Base-by-base conservation (phyloP, 225 moss, liverwort and hornwort species). In the Anthoceros angustus region DNA sequence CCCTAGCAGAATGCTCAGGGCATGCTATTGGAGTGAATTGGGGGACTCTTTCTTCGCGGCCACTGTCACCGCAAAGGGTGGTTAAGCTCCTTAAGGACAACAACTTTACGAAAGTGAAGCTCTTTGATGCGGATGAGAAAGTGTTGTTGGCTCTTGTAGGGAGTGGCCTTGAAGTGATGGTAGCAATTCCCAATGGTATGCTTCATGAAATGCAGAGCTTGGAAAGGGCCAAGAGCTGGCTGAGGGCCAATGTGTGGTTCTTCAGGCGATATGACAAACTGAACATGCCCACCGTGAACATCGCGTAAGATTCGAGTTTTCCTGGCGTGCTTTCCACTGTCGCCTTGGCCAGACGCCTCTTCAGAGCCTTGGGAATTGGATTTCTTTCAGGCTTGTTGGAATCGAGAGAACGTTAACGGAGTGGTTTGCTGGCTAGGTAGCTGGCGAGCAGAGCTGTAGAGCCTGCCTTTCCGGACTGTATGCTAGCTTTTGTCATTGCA, bases 21-120 rank as follows among this genome's bases (percentile, higher is more conserved):
- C 69, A 77, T 16, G 77, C 79, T 0, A 41, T 85, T 9, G 95
- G 95, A 0, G 80, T 95, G 63, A 95, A 95, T 73, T 95, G 95
- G 95, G 95, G 95, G 62, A 83, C 86, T 62, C 81, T 91, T 15
- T 74, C 91, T 0, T 83, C 80, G 61, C 83, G 88, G 69, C 95
- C 91, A 6, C 72, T 95, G 24, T 68, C 91, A 21, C 80, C 78
- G 41, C 68, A 46, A 60, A 69, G 83, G 25, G 91, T 95, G 6
- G 95, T 95, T 66, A 95, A n/a, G n/a, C n/a, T n/a, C n/a, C n/a
- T n/a, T n/a, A n/a, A n/a, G n/a, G n/a, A n/a, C n/a, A n/a, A n/a
- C 68, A 76, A 77, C 11, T 75, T 95, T 25, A 69, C 63, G 5
- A 81, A 82, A 50, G 91, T 95, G 80, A 95, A 95, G 78, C 78